Conservation (phyloP, 768 basidiomycete species). For the Suillus cothurnatus region DNA sequence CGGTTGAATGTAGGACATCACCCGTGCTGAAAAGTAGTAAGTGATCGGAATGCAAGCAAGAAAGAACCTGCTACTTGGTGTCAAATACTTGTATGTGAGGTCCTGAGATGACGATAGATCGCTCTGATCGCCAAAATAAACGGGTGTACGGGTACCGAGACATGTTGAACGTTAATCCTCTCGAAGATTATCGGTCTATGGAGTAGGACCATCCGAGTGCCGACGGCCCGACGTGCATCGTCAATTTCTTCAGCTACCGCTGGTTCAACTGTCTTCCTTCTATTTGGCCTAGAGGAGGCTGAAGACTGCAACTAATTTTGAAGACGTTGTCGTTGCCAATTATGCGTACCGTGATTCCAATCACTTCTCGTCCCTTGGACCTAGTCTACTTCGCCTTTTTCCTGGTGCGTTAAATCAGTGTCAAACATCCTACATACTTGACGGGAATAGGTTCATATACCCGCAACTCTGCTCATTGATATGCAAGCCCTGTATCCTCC, state of each 20-base stretch:
- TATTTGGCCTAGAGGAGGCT: neutral
- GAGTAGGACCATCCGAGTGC: neutral
- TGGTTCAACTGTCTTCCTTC: neutral
- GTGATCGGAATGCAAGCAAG: constrained; percentile 6
- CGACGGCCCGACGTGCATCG: neutral
- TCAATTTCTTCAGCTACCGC: neutral
- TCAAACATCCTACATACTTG: neutral
- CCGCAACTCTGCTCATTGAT: constrained; percentile 70
- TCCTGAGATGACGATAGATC: constrained; percentile 53
- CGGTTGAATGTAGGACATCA: constrained; percentile 47
- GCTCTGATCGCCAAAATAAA: constrained; percentile 41
- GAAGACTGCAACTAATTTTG: neutral
- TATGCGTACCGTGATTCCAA: constrained; percentile 33
- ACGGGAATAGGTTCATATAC: constrained; percentile 57
- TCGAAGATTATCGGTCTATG: neutral
- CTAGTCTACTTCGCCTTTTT: constrained; percentile 74
- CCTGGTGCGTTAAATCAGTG: constrained; percentile 42
- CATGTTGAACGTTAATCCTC: constrained; percentile 28
- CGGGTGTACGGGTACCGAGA: constrained; percentile 50
- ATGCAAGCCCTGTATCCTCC: constrained; percentile 66
- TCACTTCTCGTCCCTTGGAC: constrained; percentile 63
- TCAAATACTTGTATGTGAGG: constrained; percentile 65
- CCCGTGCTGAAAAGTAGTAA: constrained; percentile 49
- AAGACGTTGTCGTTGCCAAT: neutral
- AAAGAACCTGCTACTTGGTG: constrained; percentile 44